Evolutionary conservation across 352 stramenopile genomes (phyloP).

Genomic region (Vaucheria bursata): DNA sequence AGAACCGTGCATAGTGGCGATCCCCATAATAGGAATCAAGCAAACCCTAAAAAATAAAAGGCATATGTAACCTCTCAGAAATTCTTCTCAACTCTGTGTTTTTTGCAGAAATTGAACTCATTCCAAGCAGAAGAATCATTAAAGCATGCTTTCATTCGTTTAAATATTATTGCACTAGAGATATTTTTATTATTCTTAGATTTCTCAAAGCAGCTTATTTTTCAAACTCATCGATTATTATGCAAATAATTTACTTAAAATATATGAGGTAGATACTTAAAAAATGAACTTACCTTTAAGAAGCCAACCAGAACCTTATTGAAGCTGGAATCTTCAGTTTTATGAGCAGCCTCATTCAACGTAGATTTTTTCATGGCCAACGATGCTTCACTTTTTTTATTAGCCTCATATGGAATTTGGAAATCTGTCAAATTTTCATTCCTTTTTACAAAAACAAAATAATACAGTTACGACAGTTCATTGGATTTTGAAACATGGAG

Average conservation of each 20-base stretch:
- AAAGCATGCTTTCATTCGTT: neutral
- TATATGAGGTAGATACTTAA: neutral
- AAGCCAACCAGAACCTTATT: slow-evolving; percentile 9
- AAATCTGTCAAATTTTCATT: too few relatives aligned
- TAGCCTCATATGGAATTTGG: too few relatives aligned
- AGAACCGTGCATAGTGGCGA: slow-evolving; percentile 64
- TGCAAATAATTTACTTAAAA: neutral
- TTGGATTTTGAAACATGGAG: too few relatives aligned
- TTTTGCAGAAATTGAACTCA: neutral
- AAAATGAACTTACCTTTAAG: slow-evolving; percentile 3
- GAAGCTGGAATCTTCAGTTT: neutral
- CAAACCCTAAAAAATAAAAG: slow-evolving; percentile 10
- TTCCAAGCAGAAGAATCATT: neutral
- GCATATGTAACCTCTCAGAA: neutral
- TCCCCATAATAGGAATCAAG: slow-evolving; percentile 50
- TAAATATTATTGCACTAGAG: neutral
- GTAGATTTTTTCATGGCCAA: too few relatives aligned
- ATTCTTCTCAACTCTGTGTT: neutral
- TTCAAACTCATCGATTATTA: neutral
- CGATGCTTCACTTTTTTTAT: too few relatives aligned
- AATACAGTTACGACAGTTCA: too few relatives aligned
- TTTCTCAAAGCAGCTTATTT: neutral
- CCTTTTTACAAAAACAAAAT: too few relatives aligned
- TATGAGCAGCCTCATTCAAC: neutral
- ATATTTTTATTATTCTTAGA: neutral